A percentile compares a stretch with the other conserved stretches of the same genome.
Conservation (phyloP, 176 grass and related monocot genomes). For the Melocanna baccifera region DNA sequence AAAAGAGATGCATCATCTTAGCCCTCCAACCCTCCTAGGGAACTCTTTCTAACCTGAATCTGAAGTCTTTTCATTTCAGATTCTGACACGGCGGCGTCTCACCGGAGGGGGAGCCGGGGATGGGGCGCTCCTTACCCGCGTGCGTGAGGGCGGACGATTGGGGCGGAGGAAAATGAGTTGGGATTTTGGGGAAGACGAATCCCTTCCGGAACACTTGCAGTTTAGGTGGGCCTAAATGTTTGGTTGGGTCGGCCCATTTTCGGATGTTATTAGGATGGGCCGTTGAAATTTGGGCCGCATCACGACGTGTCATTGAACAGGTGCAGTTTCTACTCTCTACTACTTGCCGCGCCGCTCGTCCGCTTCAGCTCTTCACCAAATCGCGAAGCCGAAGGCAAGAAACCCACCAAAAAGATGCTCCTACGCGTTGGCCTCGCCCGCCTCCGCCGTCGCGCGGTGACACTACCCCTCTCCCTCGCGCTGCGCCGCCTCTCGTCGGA, state of each 20-base stretch:
- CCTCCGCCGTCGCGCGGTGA: constrained; percentile 15
- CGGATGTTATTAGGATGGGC: too few relatives aligned
- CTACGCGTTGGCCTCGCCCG: constrained; percentile 46
- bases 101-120: too few relatives aligned
- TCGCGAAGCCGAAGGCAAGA: neutral
- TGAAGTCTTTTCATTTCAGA: too few relatives aligned
- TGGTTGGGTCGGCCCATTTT: neutral
- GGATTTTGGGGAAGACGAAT: too few relatives aligned
- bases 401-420: constrained; percentile 27
- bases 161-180: too few relatives aligned
- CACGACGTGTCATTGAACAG: neutral
- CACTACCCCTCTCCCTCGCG: neutral
- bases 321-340: neutral
- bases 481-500: neutral
- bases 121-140: too few relatives aligned
- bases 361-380: neutral
- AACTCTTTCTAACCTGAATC: too few relatives aligned
- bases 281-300: neutral
- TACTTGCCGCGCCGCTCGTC: neutral
- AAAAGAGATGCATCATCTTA: too few relatives aligned
- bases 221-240: neutral
- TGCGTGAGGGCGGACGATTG: too few relatives aligned
- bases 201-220: too few relatives aligned
- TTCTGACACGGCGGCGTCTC: too few relatives aligned
- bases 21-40: too few relatives aligned